Base-by-base conservation (phyloP, 352 stramenopile genomes). In the Phytophthora fragariaefolia region DNA sequence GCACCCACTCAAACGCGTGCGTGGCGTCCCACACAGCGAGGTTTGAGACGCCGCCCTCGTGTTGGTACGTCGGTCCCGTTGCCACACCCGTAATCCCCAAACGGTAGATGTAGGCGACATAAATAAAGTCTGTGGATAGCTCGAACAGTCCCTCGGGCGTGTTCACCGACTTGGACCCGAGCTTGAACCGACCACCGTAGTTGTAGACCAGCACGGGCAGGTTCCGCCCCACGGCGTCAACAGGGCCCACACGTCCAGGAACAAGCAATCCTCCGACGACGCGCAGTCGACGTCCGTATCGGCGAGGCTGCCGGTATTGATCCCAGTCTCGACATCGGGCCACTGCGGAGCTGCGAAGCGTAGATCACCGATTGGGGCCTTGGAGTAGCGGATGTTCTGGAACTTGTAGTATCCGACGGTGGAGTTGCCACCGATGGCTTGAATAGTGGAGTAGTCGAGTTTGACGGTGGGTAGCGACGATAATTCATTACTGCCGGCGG, bases 401-500 rank as follows among this genome's bases (percentile, higher is more conserved):
- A 67, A 75, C 52, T 75, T 75, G 68, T 69, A 71, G 57, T 75
- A 75, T 27, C 68, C 68, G 57, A 71, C 48, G 18, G 68, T 68
- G 46, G 57, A 60, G 57, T 75, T 75, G 1, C 68, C 68, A 7
- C 50, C 62, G 13, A 67, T 27, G 13, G 68, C 62, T 13, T 69
- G 61, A 23, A 75, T 51, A 15, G 61, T 75, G 52, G 67, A 61
- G 57, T 75, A 75, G 67, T 75, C 62, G 10, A 75, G 67, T 48
- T 67, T 36, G 7, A 71, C 51, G n/a, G 57, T 59, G n/a, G 66
- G 66, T 1, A 69, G 46, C 15, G 57, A 51, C 2, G 51, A 63
- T 13, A 53, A 46, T 2, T 36, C 30, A 12, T 36, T 12, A 12
- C 12, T 6, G 12, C 30, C 30, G 12, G 30, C 30, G 12, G 12